phyloP scores from a whole-genome alignment of 306 rosid genomes.

The Pterocarpus santalinus region DNA sequence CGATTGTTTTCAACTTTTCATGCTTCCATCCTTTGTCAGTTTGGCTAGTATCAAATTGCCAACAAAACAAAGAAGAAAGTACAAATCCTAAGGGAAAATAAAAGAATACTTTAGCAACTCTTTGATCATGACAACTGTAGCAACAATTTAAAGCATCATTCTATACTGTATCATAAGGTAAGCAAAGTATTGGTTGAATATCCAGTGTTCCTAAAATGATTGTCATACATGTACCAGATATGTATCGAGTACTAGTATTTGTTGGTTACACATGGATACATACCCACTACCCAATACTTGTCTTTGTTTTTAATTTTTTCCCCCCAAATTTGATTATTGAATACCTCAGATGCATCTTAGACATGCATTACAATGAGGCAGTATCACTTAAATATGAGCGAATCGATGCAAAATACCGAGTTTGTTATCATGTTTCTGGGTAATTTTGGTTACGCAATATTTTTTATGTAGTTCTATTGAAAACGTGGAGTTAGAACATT shows the following conservation, averaged over 20 bases:
- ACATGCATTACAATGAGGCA: not conserved
- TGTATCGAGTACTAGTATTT: no score
- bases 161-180: not conserved
- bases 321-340: not conserved
- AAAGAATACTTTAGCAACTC: conserved; percentile 9
- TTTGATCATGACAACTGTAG: not conserved
- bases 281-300: not conserved
- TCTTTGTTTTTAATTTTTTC: no score
- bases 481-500: not conserved
- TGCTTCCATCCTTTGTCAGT: conserved; percentile 1
- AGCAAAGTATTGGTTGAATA: conserved; percentile 11
- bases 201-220: conserved; percentile 1
- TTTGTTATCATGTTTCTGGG: not conserved
- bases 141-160: conserved; percentile 22
- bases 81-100: not conserved
- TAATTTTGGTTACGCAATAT: no score
- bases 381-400: not conserved
- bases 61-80: conserved; percentile 26
- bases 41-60: conserved; percentile 6
- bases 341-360: not conserved
- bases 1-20: not conserved
- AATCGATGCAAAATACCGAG: not conserved
- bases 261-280: not conserved
- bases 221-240: not conserved
- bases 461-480: not conserved